These are phyloP conservation scores for Yarrowia deformans DNA, from an alignment of 805 yeast species.

Conservation along the genomic window DNA sequence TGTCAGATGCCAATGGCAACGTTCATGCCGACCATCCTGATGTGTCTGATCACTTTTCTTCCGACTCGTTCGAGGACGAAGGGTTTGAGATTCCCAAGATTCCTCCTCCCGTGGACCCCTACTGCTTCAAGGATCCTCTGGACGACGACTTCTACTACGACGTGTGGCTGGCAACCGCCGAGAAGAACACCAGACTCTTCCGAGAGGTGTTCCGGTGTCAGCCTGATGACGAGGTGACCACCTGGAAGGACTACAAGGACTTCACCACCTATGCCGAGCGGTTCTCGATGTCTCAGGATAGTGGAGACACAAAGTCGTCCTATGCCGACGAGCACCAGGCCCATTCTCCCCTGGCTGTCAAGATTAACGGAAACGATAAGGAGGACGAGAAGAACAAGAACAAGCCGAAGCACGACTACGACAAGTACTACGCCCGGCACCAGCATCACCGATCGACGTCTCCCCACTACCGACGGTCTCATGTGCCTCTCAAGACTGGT, in stretches of 20 bases:
- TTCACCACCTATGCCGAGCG: slow-evolving; percentile 55
- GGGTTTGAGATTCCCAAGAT: slow-evolving; percentile 48
- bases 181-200: slow-evolving; percentile 80
- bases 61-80: slow-evolving; percentile 3
- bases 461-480: slow-evolving; percentile 16
- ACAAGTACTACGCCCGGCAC: slow-evolving; percentile 34
- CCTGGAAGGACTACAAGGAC: slow-evolving; percentile 89
- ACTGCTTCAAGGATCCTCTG: slow-evolving; percentile 85
- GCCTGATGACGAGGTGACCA: slow-evolving; percentile 88
- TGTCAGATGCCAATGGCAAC: slow-evolving; percentile 7
- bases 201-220: slow-evolving; percentile 90
- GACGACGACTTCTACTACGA: slow-evolving; percentile 83
- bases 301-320: slow-evolving; percentile 49
- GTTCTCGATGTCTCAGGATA: slow-evolving; percentile 48
- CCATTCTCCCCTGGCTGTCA: slow-evolving; percentile 34
- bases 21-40: slow-evolving; percentile 6
- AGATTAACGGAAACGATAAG: slow-evolving; percentile 2
- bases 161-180: slow-evolving; percentile 81
- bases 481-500: slow-evolving; percentile 32
- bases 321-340: slow-evolving; percentile 32
- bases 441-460: slow-evolving; percentile 33
- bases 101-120: slow-evolving; percentile 73
- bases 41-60: background rate
- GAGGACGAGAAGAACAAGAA: slow-evolving; percentile 10
- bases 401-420: slow-evolving; percentile 25